Conservation (phyloP, 305 asterid genomes). For the Striga hermonthica region DNA sequence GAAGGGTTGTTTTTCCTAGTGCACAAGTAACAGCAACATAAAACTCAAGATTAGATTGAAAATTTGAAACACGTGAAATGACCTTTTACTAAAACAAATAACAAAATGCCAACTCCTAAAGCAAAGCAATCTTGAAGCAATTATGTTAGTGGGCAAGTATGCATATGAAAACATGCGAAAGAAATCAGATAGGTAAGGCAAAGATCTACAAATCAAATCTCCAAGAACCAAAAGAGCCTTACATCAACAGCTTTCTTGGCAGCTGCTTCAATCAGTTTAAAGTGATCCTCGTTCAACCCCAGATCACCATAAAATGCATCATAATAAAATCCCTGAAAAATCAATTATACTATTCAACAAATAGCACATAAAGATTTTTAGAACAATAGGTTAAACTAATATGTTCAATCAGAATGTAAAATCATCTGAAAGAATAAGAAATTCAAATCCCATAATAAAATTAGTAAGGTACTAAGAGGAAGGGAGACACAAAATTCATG, state of each 20-base stretch:
- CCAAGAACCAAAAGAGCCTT: slow-evolving; percentile 35
- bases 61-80: slow-evolving; percentile 12
- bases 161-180: slow-evolving; percentile 21
- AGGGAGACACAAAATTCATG: background rate
- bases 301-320: slow-evolving; percentile 92
- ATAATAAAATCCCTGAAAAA: slow-evolving; percentile 82
- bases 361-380: background rate
- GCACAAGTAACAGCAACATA: slow-evolving; percentile 25
- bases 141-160: slow-evolving; percentile 7
- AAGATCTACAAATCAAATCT: slow-evolving; percentile 22
- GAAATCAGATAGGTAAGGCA: slow-evolving; percentile 17
- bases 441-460: background rate
- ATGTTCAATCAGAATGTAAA: slow-evolving; percentile 6
- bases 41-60: slow-evolving; percentile 18
- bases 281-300: slow-evolving; percentile 86
- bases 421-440: slow-evolving; percentile 11
- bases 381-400: background rate
- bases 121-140: slow-evolving; percentile 18
- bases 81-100: slow-evolving; percentile 1
- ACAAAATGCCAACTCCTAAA: slow-evolving; percentile 6
- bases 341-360: slow-evolving; percentile 22
- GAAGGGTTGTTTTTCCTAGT: slow-evolving; percentile 86
- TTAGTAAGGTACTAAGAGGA: background rate
- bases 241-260: slow-evolving; percentile 81
- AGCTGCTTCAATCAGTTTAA: slow-evolving; percentile 69